These are phyloP conservation scores for Alternaria sp. DNA, from an alignment of 2,329 filamentous ascomycete species.

Conservation along the genomic window DNA sequence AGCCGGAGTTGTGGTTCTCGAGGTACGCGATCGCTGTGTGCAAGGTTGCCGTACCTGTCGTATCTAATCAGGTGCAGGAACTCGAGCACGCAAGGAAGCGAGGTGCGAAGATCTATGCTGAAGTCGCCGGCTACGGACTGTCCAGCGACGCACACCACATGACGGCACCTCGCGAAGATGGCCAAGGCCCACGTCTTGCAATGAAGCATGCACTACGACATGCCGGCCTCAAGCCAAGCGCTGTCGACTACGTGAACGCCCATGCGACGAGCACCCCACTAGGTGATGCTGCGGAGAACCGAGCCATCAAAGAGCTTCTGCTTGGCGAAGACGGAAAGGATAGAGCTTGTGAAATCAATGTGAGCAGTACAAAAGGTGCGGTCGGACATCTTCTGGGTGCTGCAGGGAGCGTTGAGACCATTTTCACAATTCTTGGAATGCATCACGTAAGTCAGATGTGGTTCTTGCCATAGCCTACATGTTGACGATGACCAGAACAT, in stretches of 20 bases:
- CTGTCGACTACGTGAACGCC: conserved; percentile 92
- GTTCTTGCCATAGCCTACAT: background rate
- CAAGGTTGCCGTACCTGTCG: background rate
- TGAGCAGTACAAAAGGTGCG: conserved; percentile 94
- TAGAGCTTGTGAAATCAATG: conserved; percentile 70
- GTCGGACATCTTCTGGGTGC: conserved; percentile 91
- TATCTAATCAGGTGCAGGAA: conserved; percentile 58
- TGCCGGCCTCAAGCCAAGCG: conserved; percentile 69
- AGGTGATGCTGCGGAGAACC: conserved; percentile 87
- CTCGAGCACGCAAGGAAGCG: conserved; percentile 82
- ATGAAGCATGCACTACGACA: conserved; percentile 84
- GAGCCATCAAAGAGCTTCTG: conserved; percentile 79
- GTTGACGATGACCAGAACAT: conserved; percentile 62
- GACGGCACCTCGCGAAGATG: conserved; percentile 85
- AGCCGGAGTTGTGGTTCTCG: conserved; percentile 83
- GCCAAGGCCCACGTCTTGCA: conserved; percentile 78
- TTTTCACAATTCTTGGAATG: conserved; percentile 83
- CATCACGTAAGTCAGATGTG: conserved; percentile 68
- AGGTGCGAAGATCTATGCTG: conserved; percentile 84
- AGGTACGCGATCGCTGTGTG: conserved; percentile 55
- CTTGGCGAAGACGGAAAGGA: conserved; percentile 72
- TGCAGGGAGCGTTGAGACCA: conserved; percentile 85
- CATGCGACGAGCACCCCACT: conserved; percentile 89
- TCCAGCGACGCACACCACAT: conserved; percentile 93
- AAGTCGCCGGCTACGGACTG: conserved; percentile 86